Percentiles rank a stretch among this genome's conserved stretches.
Conservation (phyloP, 805 yeast species). For the Yamadazyma scolyti region DNA sequence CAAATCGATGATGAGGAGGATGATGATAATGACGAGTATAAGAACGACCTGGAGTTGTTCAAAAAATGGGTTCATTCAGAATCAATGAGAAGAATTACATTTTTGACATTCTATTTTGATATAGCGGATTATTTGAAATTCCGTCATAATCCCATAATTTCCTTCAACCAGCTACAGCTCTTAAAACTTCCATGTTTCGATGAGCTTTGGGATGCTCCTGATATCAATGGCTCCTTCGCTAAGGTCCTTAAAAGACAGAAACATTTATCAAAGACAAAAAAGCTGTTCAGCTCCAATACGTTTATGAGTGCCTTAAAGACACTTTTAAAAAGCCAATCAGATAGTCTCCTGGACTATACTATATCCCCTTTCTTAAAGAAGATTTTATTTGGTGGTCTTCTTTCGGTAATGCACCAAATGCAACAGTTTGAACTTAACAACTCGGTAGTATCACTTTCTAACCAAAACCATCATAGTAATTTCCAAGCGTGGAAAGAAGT, state of each 20-base stretch:
- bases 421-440: constrained; percentile 38
- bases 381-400: constrained; percentile 33
- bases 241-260: constrained; percentile 35
- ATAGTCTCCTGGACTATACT: constrained; percentile 5
- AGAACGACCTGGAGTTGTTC: constrained; percentile 33
- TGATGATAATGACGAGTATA: constrained; percentile 13
- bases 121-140: constrained; percentile 74
- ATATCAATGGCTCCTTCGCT: constrained; percentile 35
- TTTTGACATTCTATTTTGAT: constrained; percentile 79
- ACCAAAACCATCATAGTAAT: constrained; percentile 27
- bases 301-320: constrained; percentile 58
- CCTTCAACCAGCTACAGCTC: constrained; percentile 36
- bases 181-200: constrained; percentile 40
- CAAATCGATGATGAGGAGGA: no score
- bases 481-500: constrained; percentile 62
- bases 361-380: constrained; percentile 57
- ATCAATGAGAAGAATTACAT: constrained; percentile 71
- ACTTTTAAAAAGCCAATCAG: constrained; percentile 35
- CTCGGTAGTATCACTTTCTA: constrained; percentile 15
- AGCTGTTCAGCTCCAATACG: constrained; percentile 13
- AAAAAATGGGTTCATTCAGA: constrained; percentile 80
- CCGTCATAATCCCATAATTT: constrained; percentile 58
- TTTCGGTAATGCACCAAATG: constrained; percentile 26
- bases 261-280: constrained; percentile 16
- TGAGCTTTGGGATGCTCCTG: constrained; percentile 35